phyloP scores from a whole-genome alignment of 805 yeast species.

The Candida chilensis region DNA sequence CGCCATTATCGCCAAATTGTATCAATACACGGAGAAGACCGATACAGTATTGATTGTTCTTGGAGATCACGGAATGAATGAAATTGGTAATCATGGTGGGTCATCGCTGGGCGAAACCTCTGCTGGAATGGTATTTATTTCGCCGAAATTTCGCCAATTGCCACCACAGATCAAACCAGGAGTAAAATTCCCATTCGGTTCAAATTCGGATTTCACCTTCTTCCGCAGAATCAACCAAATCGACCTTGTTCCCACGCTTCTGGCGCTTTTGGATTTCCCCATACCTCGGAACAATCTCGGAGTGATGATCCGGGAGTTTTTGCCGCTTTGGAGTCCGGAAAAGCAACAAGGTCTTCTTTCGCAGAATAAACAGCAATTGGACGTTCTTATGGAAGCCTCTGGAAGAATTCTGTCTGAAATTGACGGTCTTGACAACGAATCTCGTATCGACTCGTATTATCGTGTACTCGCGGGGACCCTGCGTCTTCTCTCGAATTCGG shows the following conservation, averaged over 20 bases:
- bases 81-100: constrained; percentile 94
- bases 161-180: constrained; percentile 8
- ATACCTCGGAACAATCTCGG: constrained; percentile 75
- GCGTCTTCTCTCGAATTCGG: constrained; percentile 43
- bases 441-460: too few species aligned
- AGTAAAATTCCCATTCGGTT: constrained; percentile 25
- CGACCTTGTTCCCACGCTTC: constrained; percentile 64
- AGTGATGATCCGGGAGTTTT: constrained; percentile 47
- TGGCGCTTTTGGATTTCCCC: constrained; percentile 52
- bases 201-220: constrained; percentile 39
- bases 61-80: constrained; percentile 98
- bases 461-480: too few species aligned
- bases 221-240: constrained; percentile 50
- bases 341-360: constrained; percentile 23
- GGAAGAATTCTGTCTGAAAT: too few species aligned
- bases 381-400: too few species aligned
- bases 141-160: constrained; percentile 42
- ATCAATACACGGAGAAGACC: constrained; percentile 12
- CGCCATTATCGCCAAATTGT: constrained; percentile 43
- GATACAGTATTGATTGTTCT: constrained; percentile 61
- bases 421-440: too few species aligned
- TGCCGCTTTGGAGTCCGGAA: constrained; percentile 37
- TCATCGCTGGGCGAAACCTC: constrained; percentile 89
- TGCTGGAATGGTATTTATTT: constrained; percentile 66
- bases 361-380: constrained; percentile 43